Evolutionary conservation across 2,329 filamentous ascomycete genomes (phyloP), one percentile per base, ranked within the genome.

Genomic region (Penicillium sp.): DNA sequence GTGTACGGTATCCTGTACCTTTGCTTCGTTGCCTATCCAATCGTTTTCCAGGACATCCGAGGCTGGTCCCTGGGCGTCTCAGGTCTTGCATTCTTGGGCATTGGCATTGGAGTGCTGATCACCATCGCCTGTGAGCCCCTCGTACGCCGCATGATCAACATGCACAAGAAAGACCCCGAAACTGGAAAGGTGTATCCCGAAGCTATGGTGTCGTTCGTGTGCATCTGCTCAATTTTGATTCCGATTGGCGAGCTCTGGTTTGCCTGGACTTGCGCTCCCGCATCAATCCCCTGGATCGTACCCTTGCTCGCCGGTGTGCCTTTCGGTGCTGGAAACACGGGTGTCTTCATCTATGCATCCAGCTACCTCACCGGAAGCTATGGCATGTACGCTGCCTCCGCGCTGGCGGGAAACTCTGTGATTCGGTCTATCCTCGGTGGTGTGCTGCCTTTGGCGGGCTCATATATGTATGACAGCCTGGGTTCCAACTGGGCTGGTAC

Each of bases 11-110:
- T 94, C 27, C 73, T 96, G 1, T 93, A 93, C 58, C 80, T 95
- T 20, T 94, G 87, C 66, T 95, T 95, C 69, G 84, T 94, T 11
- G 87, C 87, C 9, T 94, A 94, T 62, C 89, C 89, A 0, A 84
- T 94, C 43, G 84, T 94, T 42, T 95, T 93, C 65, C 73, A 75
- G 8, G 72, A 84, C 27, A 67, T 80, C 42, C 84, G 90, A 13
- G 87, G 87, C 45, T 96, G 89, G 90, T 75, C 75, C 2, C 73
- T 84, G 0, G 83, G 86, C 1, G 66, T 85, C 23, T 80, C 83
- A 0, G 89, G 90, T 0, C 77, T 96, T 2, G 78, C 87, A 1
- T 96, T 94, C 63, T 56, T 83, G 4, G 90, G 87, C 8, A 82
- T 83, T 33, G 79, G 79, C 1, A 67, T 77, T n/a, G 80, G 80